phyloP scores from a whole-genome alignment of 192 early-diverging fungal species.

The Coemansia sp. region DNA sequence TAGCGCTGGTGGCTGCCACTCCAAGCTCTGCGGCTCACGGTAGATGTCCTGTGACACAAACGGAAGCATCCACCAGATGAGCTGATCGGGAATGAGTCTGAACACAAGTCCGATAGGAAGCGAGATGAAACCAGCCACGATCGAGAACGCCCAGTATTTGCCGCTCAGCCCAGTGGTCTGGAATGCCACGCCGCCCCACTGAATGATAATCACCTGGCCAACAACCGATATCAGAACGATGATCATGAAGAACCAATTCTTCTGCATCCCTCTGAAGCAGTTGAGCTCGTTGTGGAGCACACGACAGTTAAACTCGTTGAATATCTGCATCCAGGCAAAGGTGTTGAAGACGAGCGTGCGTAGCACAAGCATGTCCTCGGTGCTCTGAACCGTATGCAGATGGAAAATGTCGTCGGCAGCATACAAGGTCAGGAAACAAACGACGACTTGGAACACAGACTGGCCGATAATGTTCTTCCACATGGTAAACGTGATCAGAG shows the following conservation, averaged over 20 bases:
- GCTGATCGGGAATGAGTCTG: slow-evolving; percentile 82
- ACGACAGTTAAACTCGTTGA: slow-evolving; percentile 90
- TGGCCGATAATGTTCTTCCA: slow-evolving; percentile 96
- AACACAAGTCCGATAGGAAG: slow-evolving; percentile 86
- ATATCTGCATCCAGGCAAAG: slow-evolving; percentile 90
- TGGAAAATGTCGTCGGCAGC: slow-evolving; percentile 65
- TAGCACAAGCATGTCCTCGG: slow-evolving; percentile 55
- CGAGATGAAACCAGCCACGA: slow-evolving; percentile 77
- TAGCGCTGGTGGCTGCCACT: slow-evolving; percentile 55
- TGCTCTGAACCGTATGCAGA: slow-evolving; percentile 54
- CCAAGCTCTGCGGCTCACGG: slow-evolving; percentile 51
- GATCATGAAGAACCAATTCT: slow-evolving; percentile 79
- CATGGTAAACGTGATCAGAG: slow-evolving; percentile 90
- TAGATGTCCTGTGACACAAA: slow-evolving; percentile 55
- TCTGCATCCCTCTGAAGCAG: slow-evolving; percentile 78
- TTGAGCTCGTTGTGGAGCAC: slow-evolving; percentile 79
- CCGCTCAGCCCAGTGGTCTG: slow-evolving; percentile 68
- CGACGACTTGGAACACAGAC: slow-evolving; percentile 83
- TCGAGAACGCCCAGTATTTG: slow-evolving; percentile 81
- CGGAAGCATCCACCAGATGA: slow-evolving; percentile 58
- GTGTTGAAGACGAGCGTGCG: slow-evolving; percentile 91
- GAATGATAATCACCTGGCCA: slow-evolving; percentile 85
- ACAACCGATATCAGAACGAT: slow-evolving; percentile 78
- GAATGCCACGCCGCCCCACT: slow-evolving; percentile 90
- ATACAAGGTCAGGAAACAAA: slow-evolving; percentile 79